Evolutionary conservation across 306 rosid genomes (phyloP).

Genomic region (Begonia loranthoides): DNA sequence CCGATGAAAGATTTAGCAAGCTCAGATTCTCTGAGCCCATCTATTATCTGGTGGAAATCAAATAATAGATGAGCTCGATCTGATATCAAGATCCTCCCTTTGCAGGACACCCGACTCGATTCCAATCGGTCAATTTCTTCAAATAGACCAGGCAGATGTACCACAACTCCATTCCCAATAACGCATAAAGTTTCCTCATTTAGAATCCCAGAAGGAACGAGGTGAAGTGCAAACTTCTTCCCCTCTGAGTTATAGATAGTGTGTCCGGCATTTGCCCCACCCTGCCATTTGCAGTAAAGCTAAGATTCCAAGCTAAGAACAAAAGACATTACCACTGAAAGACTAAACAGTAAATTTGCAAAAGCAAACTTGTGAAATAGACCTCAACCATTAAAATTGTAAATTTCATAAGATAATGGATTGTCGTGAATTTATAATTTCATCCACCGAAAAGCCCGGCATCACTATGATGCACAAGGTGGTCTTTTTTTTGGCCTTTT

Average conservation of each 20-base stretch:
- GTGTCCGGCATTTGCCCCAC: conserved; percentile 97
- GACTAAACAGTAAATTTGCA: too few relatives aligned
- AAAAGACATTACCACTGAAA: not conserved
- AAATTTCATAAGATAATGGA: too few relatives aligned
- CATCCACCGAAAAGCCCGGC: too few relatives aligned
- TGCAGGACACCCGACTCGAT: conserved; percentile 68
- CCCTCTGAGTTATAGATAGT: conserved; percentile 94
- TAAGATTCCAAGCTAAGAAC: not conserved
- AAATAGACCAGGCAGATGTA: conserved; percentile 76
- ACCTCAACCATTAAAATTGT: too few relatives aligned
- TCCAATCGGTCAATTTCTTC: conserved; percentile 78
- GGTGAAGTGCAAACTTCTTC: conserved; percentile 91
- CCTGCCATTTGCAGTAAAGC: conserved; percentile 22
- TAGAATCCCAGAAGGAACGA: conserved; percentile 89
- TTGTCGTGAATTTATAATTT: too few relatives aligned
- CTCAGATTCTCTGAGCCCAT: conserved; percentile 84
- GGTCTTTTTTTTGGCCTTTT: too few relatives aligned
- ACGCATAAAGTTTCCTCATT: conserved; percentile 84
- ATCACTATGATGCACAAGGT: too few relatives aligned
- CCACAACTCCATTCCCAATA: conserved; percentile 94
- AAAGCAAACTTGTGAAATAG: too few relatives aligned
- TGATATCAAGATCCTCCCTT: conserved; percentile 82
- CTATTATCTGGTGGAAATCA: conserved; percentile 88
- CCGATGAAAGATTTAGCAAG: conserved; percentile 91
- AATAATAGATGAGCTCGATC: conserved; percentile 88